Evolutionary conservation across 139 green algal genomes (phyloP), one percentile per base, ranked within the genome.

Genomic region (Chlorella sp.): DNA sequence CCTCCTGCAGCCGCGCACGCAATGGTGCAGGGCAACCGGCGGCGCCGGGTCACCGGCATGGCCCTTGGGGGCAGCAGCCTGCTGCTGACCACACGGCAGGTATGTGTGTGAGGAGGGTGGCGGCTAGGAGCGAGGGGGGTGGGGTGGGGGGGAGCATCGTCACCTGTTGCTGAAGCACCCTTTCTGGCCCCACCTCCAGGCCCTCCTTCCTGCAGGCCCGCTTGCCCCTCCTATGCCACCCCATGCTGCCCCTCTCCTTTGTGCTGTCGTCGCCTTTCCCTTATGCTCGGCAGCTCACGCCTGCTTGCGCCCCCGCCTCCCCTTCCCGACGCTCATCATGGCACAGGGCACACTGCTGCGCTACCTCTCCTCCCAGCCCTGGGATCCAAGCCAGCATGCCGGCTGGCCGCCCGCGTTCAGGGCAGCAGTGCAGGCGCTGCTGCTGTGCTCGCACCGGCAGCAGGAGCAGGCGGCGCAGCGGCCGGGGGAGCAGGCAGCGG

Each of bases 1-100:
- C 22, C 16, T 36, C 83, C 83, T 61, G 61, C 83, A 64, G 22
- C n/a, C 24, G 7, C 53, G 53, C 53, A 4, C 37, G 14, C 53
- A 9, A 30, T 7, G 21, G 12, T 28, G n/a, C 16, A 14, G 24
- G 21, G 42, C 81, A 48, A 5, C 68, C 69, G 78, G 48, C 81
- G 61, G 60, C 76, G 85, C 7, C 87, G 90, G 26, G 81, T 92
- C 53, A 92, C 79, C 12, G 90, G 90, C 14, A 77, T 90, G 61
- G 77, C 85, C 26, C 37, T 53, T 1, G 36, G 21, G 24, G 30
- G 24, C 18, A 82, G 0, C 30, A 85, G 90, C 53, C 39, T 92
- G 57, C 57, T 89, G 53, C 60, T 90, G 19, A n/a, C 83, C 24
- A 91, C 85, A 0, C 71, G 28, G 85, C 90, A 92, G 85, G 90